These are phyloP conservation scores for Trichoderma atroviride DNA, from an alignment of 2,329 filamentous ascomycete genomes.

Conservation along the genomic window DNA sequence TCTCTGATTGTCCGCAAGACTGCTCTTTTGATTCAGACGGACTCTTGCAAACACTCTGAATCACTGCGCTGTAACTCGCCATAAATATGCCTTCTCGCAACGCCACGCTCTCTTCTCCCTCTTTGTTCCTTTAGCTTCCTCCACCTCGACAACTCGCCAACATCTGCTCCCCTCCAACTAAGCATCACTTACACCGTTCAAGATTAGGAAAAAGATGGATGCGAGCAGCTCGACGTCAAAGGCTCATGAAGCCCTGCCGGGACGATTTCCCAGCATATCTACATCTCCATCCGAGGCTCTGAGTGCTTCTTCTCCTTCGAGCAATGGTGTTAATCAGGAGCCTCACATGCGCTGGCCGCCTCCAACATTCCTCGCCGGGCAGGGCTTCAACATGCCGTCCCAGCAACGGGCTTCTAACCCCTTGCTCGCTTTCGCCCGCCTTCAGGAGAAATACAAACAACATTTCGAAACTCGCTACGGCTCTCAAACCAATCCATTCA, in stretches of 20 bases:
- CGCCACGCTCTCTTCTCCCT: not conserved
- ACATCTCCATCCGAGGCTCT: not conserved
- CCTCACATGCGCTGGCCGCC: constrained; percentile 13
- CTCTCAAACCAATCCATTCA: not conserved
- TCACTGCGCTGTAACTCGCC: constrained; percentile 7
- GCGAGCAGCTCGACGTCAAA: not conserved
- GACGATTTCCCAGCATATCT: not conserved
- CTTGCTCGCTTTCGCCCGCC: not conserved
- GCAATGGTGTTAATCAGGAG: not conserved
- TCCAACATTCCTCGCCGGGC: not conserved
- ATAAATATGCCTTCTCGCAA: constrained; percentile 1
- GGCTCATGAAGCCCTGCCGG: not conserved
- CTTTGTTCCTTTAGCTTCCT: not conserved
- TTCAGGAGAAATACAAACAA: not conserved
- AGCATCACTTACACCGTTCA: not conserved
- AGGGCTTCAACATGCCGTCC: not conserved
- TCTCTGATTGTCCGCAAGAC: not conserved
- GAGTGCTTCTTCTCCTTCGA: not conserved
- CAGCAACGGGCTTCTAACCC: not conserved
- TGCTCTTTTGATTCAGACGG: not conserved
- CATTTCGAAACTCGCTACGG: not conserved
- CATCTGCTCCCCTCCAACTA: not conserved
- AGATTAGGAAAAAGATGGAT: not conserved
- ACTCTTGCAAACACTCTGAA: constrained; percentile 13
- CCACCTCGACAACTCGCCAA: not conserved